Evolutionary conservation across 1,139 yeast genomes (phyloP).

Genomic region (Suhomyces guaymorum): DNA sequence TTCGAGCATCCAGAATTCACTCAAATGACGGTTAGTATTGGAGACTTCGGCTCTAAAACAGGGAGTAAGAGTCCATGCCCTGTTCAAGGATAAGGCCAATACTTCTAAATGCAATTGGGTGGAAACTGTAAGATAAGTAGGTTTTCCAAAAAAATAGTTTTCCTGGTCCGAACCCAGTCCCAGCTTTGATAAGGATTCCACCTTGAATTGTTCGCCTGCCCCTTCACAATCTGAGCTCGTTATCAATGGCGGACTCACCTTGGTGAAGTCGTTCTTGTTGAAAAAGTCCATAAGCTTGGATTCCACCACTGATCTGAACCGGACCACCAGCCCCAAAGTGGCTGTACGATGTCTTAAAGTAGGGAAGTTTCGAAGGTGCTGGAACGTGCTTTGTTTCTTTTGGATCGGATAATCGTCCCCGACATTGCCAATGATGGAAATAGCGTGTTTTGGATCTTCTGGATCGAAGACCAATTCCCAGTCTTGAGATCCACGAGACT

Average conservation of each 20-base stretch:
- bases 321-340: conserved; percentile 61
- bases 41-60: conserved; percentile 94
- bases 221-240: conserved; percentile 97
- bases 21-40: conserved; percentile 85
- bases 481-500: conserved; percentile 34
- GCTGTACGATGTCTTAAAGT: conserved; percentile 77
- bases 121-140: conserved; percentile 80
- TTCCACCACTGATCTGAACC: conserved; percentile 73
- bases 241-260: conserved; percentile 81
- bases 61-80: conserved; percentile 90
- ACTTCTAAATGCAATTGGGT: conserved; percentile 91
- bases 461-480: conserved; percentile 35
- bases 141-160: conserved; percentile 59
- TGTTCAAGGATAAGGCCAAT: conserved; percentile 65
- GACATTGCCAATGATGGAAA: conserved; percentile 52
- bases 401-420: conserved; percentile 75
- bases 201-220: conserved; percentile 83
- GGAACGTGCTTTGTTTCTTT: conserved; percentile 69
- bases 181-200: conserved; percentile 34
- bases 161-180: conserved; percentile 13
- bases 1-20: conserved; percentile 98
- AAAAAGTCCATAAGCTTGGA: conserved; percentile 56
- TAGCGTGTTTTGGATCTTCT: conserved; percentile 21
- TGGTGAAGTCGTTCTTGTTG: conserved; percentile 53
- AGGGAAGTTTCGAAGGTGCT: conserved; percentile 67